Evolutionary conservation across 192 early-diverging fungal species (phyloP), one percentile per base, ranked within the genome.

Genomic region (Podila horticola): DNA sequence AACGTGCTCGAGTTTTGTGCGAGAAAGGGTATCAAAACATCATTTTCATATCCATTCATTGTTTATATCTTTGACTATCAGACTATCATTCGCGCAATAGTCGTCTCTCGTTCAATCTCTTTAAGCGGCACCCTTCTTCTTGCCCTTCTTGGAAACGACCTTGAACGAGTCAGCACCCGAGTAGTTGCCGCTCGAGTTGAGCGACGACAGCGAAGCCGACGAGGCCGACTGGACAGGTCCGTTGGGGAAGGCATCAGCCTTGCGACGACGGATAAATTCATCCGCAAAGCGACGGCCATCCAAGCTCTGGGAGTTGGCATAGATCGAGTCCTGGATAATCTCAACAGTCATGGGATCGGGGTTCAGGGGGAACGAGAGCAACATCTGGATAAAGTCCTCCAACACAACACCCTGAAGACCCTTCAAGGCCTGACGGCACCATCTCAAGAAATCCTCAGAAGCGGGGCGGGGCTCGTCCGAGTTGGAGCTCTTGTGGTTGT

Each of bases 281-380:
- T 92, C 88, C 24, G 94, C 91, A 84, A 95, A 95, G 11, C 89
- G 90, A 41, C 91, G 90, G 55, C 93, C 92, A 66, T 94, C 90
- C 71, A 95, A 83, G 11, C 88, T 87, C 28, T 87, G 72, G 1
- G 94, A 94, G 73, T 92, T 88, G n/a, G 91, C 91, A 75, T 94
- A 91, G 51, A 94, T 86, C 65, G 89, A 88, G 69, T 94, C 94
- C 33, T 91, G 87, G 49, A 95, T 94, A 55, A 94, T 94, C 65
- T 94, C 93, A 15, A 92, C 75, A 5, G 92, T 90, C 29, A 85
- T 83, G 6, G 90, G 87, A 41, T 89, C 84, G 9, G 83, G 82
- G 72, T 93, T 88, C 58, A 91, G 64, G 2, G 92, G 91, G 84
- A 95, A 95, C 8, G 92, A 89, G 58, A 95, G 75, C 49, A 95